Percentiles rank a stretch among this genome's conserved stretches.
These are phyloP conservation scores for Sclerotinia trifoliorum DNA, from an alignment of 2,329 filamentous ascomycete species.

Conservation along the genomic window DNA sequence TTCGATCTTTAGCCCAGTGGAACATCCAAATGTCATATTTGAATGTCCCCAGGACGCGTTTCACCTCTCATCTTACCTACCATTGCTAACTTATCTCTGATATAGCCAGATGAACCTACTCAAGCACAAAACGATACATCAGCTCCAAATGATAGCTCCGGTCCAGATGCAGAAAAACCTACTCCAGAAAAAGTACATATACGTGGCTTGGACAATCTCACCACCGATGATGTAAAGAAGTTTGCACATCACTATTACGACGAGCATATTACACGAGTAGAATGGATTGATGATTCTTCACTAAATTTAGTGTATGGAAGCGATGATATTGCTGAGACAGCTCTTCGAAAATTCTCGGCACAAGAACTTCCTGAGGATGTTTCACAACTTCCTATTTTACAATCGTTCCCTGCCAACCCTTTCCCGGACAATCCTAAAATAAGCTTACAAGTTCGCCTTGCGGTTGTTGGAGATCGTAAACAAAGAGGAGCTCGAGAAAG, in stretches of 20 bases:
- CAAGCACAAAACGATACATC: slow-evolving; percentile 30
- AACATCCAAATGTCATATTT: not conserved
- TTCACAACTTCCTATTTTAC: slow-evolving; percentile 57
- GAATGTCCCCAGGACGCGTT: not conserved
- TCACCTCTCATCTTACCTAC: not conserved
- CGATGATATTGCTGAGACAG: slow-evolving; percentile 52
- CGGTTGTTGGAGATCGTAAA: slow-evolving; percentile 76
- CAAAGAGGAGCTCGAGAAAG: slow-evolving; percentile 71
- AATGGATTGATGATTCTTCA: slow-evolving; percentile 94
- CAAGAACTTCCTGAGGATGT: slow-evolving; percentile 49
- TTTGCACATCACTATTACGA: slow-evolving; percentile 70
- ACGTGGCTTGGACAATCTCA: slow-evolving; percentile 77
- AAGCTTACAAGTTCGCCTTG: slow-evolving; percentile 69
- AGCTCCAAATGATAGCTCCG: slow-evolving; percentile 34
- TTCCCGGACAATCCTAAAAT: slow-evolving; percentile 67
- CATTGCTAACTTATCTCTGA: not conserved
- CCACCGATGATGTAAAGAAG: slow-evolving; percentile 73
- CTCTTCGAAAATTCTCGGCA: slow-evolving; percentile 53
- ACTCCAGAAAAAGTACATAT: slow-evolving; percentile 55
- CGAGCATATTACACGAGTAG: slow-evolving; percentile 60
- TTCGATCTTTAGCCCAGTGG: not conserved
- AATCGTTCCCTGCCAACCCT: slow-evolving; percentile 67
- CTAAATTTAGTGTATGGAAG: slow-evolving; percentile 79
- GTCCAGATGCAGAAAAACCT: slow-evolving; percentile 31
- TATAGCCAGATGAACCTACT: slow-evolving; percentile 27